phyloP scores from a whole-genome alignment of 495 filamentous ascomycete genomes.

The Neurospora sp. region DNA sequence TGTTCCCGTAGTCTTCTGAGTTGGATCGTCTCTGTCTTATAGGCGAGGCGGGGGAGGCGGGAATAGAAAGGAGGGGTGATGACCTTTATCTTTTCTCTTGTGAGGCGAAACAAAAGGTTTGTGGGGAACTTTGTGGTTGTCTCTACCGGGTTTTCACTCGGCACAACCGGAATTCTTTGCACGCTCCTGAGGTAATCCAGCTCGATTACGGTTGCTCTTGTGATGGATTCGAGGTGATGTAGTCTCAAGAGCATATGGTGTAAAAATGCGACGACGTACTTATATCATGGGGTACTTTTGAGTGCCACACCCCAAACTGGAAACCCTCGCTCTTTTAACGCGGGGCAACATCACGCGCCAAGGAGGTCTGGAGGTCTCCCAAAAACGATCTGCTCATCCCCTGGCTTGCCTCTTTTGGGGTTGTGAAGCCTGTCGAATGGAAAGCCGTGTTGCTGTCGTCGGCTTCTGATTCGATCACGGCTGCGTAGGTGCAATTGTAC shows the following conservation, averaged over 20 bases:
- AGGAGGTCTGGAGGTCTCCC: not conserved
- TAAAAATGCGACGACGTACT: not conserved
- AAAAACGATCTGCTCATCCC: not conserved
- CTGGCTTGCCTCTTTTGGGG: not conserved
- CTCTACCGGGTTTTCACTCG: not conserved
- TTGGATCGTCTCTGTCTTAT: not conserved
- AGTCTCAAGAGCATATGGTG: not conserved
- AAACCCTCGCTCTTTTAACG: not conserved
- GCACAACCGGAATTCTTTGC: not conserved
- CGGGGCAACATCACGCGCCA: not conserved
- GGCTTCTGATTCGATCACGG: not conserved
- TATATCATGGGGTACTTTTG: not conserved
- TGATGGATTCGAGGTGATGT: not conserved
- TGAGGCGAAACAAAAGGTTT: not conserved
- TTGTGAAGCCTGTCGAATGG: not conserved
- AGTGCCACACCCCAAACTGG: not conserved
- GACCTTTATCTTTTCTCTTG: not conserved
- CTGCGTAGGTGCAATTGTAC: not conserved
- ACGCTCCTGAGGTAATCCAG: not conserved
- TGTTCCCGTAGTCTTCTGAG: not conserved
- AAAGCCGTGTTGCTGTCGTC: not conserved
- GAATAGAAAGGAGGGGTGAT: not conserved
- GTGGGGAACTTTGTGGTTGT: not conserved
- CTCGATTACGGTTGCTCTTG: not conserved
- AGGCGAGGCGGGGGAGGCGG: not conserved